A percentile compares a stretch with the other conserved stretches of the same genome.
These are phyloP conservation scores for Aspergillus sp. DNA, from an alignment of 2,329 filamentous ascomycete species.

Conservation along the genomic window DNA sequence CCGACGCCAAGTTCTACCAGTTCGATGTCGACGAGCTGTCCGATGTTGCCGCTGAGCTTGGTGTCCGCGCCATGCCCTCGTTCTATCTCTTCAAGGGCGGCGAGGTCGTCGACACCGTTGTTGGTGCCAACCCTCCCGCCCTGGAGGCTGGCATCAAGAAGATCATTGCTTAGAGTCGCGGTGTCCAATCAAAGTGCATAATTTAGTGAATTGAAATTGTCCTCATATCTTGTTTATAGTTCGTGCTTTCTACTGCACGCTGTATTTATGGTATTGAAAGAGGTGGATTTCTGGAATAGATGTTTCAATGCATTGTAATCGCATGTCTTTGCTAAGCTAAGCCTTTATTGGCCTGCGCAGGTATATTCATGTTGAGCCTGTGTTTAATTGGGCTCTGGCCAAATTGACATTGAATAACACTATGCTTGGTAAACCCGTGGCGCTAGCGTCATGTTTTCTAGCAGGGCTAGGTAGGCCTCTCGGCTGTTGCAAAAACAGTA, in stretches of 20 bases:
- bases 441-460: no score
- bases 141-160: conserved; percentile 49
- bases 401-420: no score
- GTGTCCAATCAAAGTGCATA: background rate
- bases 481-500: no score
- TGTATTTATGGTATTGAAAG: no score
- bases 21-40: conserved; percentile 83
- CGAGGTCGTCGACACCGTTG: conserved; percentile 68
- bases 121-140: conserved; percentile 77
- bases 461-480: no score
- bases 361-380: no score
- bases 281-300: background rate
- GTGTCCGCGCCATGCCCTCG: conserved; percentile 88
- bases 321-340: no score
- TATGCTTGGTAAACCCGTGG: no score
- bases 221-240: background rate
- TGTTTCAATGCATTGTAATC: background rate
- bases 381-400: no score
- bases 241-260: no score
- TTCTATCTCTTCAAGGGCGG: conserved; percentile 83
- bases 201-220: background rate
- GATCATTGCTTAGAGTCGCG: conserved; percentile 20
- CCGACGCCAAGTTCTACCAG: conserved; percentile 75
- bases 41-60: conserved; percentile 73
- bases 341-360: no score